A percentile compares a stretch with the other conserved stretches of the same genome.
phyloP scores from a whole-genome alignment of 805 yeast species.

The Brettanomyces nanus region DNA sequence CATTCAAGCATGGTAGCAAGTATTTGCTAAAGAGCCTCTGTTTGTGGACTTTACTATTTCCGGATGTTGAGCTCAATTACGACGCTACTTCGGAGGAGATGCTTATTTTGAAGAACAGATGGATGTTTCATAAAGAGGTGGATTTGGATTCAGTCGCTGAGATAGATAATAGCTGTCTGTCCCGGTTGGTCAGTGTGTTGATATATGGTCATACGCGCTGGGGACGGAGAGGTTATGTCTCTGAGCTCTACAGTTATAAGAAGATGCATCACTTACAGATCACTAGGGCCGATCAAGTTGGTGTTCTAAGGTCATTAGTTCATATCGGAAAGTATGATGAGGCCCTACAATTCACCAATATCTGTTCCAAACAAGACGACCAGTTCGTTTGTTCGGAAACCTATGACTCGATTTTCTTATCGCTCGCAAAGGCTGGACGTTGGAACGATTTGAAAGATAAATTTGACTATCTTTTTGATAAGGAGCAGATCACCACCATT shows the following conservation, averaged over 20 bases:
- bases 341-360: constrained; percentile 8
- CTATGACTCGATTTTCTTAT: constrained; percentile 11
- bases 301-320: constrained; percentile 12
- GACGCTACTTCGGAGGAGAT: constrained; percentile 7
- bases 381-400: constrained; percentile 11
- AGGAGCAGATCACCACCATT: constrained; percentile 42
- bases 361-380: constrained; percentile 4
- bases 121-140: constrained; percentile 6
- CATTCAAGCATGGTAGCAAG: constrained; percentile 5
- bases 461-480: constrained; percentile 48
- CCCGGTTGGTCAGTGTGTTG: constrained; percentile 1
- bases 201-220: constrained; percentile 2
- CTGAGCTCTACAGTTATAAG: neutral
- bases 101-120: constrained; percentile 9
- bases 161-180: neutral
- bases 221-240: neutral
- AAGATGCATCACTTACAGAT: neutral
- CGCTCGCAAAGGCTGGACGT: constrained; percentile 14
- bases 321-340: constrained; percentile 7
- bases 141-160: neutral
- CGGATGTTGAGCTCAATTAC: constrained; percentile 5
- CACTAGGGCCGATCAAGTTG: constrained; percentile 13
- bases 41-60: constrained; percentile 8
- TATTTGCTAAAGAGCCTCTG: constrained; percentile 5
- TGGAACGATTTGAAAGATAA: constrained; percentile 50